Conservation (phyloP, 176 grass and related monocot species). For the Elaeis guineensis region DNA sequence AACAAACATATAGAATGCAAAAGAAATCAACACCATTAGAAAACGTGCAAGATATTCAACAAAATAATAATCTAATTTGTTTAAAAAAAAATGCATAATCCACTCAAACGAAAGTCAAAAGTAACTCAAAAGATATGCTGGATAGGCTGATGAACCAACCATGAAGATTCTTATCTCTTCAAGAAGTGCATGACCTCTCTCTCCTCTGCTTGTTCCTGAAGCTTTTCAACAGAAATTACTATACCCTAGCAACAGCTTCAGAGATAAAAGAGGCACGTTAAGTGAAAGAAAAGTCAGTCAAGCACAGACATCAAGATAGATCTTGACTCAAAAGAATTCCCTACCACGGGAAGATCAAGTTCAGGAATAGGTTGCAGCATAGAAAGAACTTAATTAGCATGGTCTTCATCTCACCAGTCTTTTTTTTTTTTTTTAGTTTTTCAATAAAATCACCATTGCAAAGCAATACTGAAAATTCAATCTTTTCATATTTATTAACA, state of each 20-base stretch:
- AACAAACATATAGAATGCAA: too few species aligned
- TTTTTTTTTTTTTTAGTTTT: conserved; percentile 59
- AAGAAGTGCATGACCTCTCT: conserved; percentile 74
- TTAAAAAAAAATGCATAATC: too few species aligned
- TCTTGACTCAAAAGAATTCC: conserved; percentile 23
- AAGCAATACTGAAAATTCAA: conserved; percentile 65
- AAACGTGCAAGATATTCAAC: too few species aligned
- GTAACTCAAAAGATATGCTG: too few species aligned
- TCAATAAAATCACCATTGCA: conserved; percentile 61
- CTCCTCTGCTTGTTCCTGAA: conserved; percentile 80
- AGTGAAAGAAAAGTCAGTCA: conserved; percentile 3
- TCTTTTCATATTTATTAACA: conserved; percentile 63
- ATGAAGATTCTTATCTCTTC: conserved; percentile 72
- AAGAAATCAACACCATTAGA: too few species aligned
- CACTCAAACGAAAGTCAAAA: too few species aligned
- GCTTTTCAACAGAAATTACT: conserved; percentile 85
- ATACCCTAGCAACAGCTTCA: conserved; percentile 79
- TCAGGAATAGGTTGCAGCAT: conserved; percentile 50
- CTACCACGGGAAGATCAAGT: conserved; percentile 73
- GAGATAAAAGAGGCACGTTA: conserved; percentile 13
- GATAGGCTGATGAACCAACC: conserved; percentile 28
- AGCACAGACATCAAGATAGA: conserved; percentile 2
- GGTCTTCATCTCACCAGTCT: conserved; percentile 56
- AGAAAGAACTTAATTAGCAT: conserved; percentile 53
- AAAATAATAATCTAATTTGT: too few species aligned